These are phyloP conservation scores for Penicillium hordei DNA, from an alignment of 2,329 filamentous ascomycete species.

Conservation along the genomic window DNA sequence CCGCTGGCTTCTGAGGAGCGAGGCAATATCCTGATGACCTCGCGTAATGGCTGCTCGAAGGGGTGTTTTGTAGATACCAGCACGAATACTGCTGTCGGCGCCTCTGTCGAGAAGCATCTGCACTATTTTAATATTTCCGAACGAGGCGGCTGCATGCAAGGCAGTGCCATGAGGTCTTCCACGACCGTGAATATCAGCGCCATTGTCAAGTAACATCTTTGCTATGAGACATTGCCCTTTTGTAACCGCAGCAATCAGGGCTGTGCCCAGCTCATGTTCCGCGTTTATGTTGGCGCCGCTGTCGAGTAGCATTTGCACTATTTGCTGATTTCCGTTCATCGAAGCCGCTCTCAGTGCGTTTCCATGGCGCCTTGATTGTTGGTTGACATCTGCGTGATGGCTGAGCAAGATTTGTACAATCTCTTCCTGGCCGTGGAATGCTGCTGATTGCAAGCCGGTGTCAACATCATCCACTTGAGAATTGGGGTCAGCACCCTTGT, in stretches of 20 bases:
- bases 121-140: not conserved
- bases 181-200: not conserved
- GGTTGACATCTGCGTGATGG: not conserved
- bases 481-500: not conserved
- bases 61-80: not conserved
- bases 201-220: constrained; percentile 2
- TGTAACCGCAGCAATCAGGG: not conserved
- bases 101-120: not conserved
- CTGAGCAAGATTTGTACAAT: not conserved
- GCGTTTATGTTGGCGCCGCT: not conserved
- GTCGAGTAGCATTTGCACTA: not conserved
- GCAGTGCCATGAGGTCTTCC: not conserved
- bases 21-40: not conserved
- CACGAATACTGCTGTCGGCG: not conserved
- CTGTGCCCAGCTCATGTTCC: not conserved
- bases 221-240: not conserved
- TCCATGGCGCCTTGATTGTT: not conserved
- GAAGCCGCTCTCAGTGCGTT: not conserved
- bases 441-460: not conserved
- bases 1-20: not conserved
- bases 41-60: not conserved
- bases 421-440: not conserved
- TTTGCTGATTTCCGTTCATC: not conserved
- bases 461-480: no score
- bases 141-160: not conserved